Conservation (phyloP, 768 basidiomycete genomes). For the Leccinum boreale region DNA sequence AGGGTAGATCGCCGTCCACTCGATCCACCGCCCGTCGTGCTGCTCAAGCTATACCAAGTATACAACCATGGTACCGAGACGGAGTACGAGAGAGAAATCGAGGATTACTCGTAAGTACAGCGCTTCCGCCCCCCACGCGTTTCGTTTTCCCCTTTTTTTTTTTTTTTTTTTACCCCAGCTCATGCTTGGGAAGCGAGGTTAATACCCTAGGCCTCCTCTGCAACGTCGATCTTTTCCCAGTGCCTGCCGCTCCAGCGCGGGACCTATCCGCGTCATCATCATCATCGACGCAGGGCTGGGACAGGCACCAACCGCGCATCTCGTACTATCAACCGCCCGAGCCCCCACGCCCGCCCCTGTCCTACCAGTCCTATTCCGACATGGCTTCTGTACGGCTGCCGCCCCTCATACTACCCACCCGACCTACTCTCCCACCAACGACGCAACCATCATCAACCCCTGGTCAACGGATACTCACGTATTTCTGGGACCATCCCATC, state of each 20-base stretch:
- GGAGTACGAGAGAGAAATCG: slow-evolving; percentile 47
- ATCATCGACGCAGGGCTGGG: slow-evolving; percentile 2
- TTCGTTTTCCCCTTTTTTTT: background rate
- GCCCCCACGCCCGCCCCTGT: slow-evolving; percentile 4
- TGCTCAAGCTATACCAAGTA: slow-evolving; percentile 51
- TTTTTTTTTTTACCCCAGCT: background rate
- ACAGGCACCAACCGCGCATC: slow-evolving; percentile 14
- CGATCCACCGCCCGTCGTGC: slow-evolving; percentile 61
- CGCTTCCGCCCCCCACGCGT: background rate
- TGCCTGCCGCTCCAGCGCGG: slow-evolving; percentile 31
- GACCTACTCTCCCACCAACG: slow-evolving; percentile 2
- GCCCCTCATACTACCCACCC: slow-evolving; percentile 17
- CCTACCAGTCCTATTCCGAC: slow-evolving; percentile 15
- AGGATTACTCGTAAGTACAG: slow-evolving; percentile 47
- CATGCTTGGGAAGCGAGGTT: slow-evolving; percentile 44
- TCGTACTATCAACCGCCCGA: slow-evolving; percentile 5
- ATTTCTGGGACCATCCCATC: slow-evolving; percentile 39
- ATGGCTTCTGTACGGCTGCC: slow-evolving; percentile 20
- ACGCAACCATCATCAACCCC: slow-evolving; percentile 10
- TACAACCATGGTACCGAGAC: slow-evolving; percentile 36
- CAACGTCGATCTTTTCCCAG: slow-evolving; percentile 74
- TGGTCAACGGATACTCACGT: slow-evolving; percentile 41
- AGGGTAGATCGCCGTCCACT: slow-evolving; percentile 63
- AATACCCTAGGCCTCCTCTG: slow-evolving; percentile 69
- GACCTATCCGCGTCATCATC: background rate